phyloP scores from a whole-genome alignment of 495 filamentous ascomycete genomes.

The Rhizodiscina lignyota region DNA sequence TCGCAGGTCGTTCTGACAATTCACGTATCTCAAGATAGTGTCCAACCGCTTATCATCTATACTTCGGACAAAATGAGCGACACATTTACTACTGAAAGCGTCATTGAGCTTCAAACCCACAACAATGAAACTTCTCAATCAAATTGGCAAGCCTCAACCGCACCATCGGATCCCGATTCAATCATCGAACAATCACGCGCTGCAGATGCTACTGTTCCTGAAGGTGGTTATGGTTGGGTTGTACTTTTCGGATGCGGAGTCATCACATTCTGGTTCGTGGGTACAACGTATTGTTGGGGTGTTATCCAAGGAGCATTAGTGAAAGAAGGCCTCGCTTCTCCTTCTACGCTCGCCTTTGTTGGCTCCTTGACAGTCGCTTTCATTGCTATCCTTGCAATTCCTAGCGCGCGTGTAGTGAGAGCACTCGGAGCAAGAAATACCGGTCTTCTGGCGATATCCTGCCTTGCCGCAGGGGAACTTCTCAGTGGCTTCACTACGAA shows the following conservation, averaged over 20 bases:
- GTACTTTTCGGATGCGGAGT: constrained; percentile 33
- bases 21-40: too few relatives aligned
- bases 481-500: constrained; percentile 30
- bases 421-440: constrained; percentile 28
- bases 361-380: constrained; percentile 33
- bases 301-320: constrained; percentile 38
- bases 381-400: constrained; percentile 30
- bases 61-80: too few relatives aligned
- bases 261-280: constrained; percentile 37
- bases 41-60: too few relatives aligned
- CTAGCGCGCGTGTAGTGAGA: constrained; percentile 32
- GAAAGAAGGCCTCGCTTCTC: constrained; percentile 25
- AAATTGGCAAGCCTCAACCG: too few relatives aligned
- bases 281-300: constrained; percentile 38
- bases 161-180: too few relatives aligned
- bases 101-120: too few relatives aligned
- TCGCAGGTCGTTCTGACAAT: too few relatives aligned
- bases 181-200: too few relatives aligned
- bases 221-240: constrained; percentile 44
- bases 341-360: constrained; percentile 37
- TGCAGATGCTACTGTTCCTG: constrained; percentile 33
- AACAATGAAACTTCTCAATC: too few relatives aligned
- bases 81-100: too few relatives aligned
- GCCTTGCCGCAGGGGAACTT: constrained; percentile 31
- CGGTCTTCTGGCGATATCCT: constrained; percentile 27